phyloP scores from a whole-genome alignment of 139 green algal species.

The Haematococcus lacustris region DNA sequence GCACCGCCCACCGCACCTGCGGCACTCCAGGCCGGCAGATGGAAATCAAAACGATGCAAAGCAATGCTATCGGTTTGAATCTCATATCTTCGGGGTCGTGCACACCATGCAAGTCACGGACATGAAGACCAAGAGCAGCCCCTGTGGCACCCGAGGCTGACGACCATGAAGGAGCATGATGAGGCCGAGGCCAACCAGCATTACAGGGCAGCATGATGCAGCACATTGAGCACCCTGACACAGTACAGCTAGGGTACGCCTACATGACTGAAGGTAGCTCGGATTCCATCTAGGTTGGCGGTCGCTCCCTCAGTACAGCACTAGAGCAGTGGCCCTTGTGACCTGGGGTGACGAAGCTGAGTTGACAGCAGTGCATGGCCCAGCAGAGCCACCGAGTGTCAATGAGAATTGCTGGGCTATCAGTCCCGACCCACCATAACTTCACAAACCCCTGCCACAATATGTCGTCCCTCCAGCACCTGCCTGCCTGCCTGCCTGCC shows the following conservation, averaged over 20 bases:
- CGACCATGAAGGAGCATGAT: not conserved
- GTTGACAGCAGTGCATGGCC: no score
- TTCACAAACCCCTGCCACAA: not conserved
- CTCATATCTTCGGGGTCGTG: not conserved
- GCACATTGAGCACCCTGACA: no score
- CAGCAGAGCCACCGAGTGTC: not conserved
- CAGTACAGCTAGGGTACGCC: no score
- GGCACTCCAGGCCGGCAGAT: not conserved
- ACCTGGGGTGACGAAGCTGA: no score
- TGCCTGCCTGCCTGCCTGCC: not conserved
- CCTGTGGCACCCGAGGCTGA: not conserved
- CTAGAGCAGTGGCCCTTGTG: no score
- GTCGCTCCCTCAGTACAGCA: no score
- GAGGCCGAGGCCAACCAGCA: not conserved
- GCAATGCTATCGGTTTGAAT: not conserved
- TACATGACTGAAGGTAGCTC: no score
- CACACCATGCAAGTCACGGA: not conserved
- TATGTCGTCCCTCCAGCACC: not conserved
- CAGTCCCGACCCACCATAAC: not conserved
- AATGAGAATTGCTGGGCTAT: not conserved
- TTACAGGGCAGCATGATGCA: no score
- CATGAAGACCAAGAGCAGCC: not conserved
- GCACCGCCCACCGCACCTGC: conserved; percentile 84
- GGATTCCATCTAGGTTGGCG: no score
- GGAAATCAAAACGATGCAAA: not conserved